Evolutionary conservation across 2,329 filamentous ascomycete species (phyloP).

Genomic region (Diaporthe ampelina): DNA sequence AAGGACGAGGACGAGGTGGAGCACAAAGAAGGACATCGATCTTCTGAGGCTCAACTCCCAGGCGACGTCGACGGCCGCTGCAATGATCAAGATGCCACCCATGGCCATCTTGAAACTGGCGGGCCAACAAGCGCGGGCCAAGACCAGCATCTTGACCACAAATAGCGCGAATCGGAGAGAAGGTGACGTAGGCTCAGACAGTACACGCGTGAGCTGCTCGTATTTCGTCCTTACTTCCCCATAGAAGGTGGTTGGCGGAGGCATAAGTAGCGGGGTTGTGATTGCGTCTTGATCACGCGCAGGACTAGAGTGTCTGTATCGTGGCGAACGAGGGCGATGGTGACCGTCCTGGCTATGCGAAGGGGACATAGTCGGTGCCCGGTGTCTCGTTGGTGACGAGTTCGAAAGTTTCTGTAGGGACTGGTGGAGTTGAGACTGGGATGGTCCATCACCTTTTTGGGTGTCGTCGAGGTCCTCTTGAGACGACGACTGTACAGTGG

Average conservation of each 20-base stretch:
- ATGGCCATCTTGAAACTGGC: slow-evolving; percentile 75
- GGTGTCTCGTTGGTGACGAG: slow-evolving; percentile 49
- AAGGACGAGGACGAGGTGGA: slow-evolving; percentile 32
- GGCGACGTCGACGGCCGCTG: slow-evolving; percentile 77
- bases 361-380: slow-evolving; percentile 54
- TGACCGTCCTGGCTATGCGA: slow-evolving; percentile 57
- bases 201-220: slow-evolving; percentile 8
- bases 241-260: slow-evolving; percentile 59
- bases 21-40: slow-evolving; percentile 27
- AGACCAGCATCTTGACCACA: slow-evolving; percentile 74
- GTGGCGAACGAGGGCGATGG: slow-evolving; percentile 41
- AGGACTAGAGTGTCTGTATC: slow-evolving; percentile 41
- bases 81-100: slow-evolving; percentile 74
- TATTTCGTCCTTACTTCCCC: slow-evolving; percentile 48
- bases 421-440: slow-evolving; percentile 48
- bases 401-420: slow-evolving; percentile 51
- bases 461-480: slow-evolving; percentile 49
- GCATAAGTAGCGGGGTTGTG: slow-evolving; percentile 62
- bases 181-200: slow-evolving; percentile 33
- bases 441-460: slow-evolving; percentile 44
- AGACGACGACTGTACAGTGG: slow-evolving; percentile 49
- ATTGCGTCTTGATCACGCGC: slow-evolving; percentile 34
- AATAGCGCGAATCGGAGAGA: slow-evolving; percentile 73
- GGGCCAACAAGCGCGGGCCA: slow-evolving; percentile 79
- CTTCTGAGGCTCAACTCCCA: slow-evolving; percentile 37